A percentile compares a stretch with the other conserved stretches of the same genome.
Evolutionary conservation across 2,329 filamentous ascomycete species (phyloP).

Genomic region (Aspergillus niger): DNA sequence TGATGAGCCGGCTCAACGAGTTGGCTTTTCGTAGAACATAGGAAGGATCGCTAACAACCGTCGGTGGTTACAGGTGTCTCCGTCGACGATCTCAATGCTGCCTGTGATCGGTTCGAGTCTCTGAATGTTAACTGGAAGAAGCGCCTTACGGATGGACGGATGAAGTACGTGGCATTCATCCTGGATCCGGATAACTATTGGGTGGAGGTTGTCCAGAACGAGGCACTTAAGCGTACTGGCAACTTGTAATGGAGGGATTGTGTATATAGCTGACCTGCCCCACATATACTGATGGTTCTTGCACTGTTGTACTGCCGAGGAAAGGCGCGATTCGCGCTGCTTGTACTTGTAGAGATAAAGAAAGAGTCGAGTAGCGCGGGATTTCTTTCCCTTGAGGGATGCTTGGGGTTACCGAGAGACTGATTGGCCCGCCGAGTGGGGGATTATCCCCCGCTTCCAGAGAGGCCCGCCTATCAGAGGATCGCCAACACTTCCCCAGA

Average conservation of each 20-base stretch:
- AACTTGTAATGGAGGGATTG: constrained; percentile 37
- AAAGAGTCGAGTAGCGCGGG: not conserved
- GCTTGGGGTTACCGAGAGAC: constrained; percentile 1
- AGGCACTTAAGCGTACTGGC: constrained; percentile 45
- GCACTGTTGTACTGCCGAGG: not conserved
- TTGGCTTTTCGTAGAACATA: not conserved
- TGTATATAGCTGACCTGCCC: not conserved
- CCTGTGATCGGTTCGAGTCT: constrained; percentile 82
- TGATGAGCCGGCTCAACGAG: not conserved
- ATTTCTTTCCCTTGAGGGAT: not conserved
- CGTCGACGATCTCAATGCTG: constrained; percentile 85
- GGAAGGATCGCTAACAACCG: not conserved
- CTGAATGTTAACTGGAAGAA: constrained; percentile 90
- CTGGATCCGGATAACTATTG: constrained; percentile 87
- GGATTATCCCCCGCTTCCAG: not conserved
- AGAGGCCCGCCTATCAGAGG: not conserved
- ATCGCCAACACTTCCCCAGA: constrained; percentile 3
- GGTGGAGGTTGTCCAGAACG: constrained; percentile 74
- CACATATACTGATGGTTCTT: not conserved
- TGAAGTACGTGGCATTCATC: constrained; percentile 93
- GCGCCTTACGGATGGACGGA: constrained; percentile 81
- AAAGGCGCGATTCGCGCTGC: not conserved
- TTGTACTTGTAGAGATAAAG: not conserved
- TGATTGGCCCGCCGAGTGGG: not conserved
- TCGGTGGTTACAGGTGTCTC: constrained; percentile 59